phyloP scores from a whole-genome alignment of 2,329 filamentous ascomycete species.

The Chaetothyriales sp. region DNA sequence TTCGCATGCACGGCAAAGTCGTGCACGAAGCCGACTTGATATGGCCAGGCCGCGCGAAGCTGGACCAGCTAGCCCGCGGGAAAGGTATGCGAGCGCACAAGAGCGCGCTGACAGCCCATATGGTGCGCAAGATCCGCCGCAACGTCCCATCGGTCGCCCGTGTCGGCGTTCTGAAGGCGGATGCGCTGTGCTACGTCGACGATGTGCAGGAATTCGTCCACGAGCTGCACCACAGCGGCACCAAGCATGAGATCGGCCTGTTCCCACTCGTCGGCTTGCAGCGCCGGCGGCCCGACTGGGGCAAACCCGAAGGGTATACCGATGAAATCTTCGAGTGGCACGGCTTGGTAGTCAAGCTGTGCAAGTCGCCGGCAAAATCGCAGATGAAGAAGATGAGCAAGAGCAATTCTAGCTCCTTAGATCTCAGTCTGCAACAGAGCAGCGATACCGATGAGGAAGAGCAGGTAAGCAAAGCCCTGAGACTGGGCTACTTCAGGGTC shows the following conservation, averaged over 20 bases:
- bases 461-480: not conserved
- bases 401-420: not conserved
- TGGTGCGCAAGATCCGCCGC: not conserved
- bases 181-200: conserved; percentile 1
- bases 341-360: not conserved
- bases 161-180: not conserved
- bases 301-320: not conserved
- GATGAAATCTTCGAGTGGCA: conserved; percentile 1
- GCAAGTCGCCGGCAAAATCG: not conserved
- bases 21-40: not conserved
- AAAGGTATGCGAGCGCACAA: not conserved
- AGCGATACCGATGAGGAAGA: not conserved
- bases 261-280: conserved; percentile 1
- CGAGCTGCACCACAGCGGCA: not conserved
- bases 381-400: no score
- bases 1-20: not conserved
- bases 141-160: not conserved
- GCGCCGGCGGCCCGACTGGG: not conserved
- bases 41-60: not conserved
- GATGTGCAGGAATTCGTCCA: not conserved
- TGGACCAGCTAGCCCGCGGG: not conserved
- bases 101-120: not conserved
- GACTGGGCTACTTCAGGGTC: conserved; percentile 1
- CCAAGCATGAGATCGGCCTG: not conserved
- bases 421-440: not conserved